Conservation (phyloP, 371 early-diverging fungal genomes). For the Nosema muscidifuracis region DNA sequence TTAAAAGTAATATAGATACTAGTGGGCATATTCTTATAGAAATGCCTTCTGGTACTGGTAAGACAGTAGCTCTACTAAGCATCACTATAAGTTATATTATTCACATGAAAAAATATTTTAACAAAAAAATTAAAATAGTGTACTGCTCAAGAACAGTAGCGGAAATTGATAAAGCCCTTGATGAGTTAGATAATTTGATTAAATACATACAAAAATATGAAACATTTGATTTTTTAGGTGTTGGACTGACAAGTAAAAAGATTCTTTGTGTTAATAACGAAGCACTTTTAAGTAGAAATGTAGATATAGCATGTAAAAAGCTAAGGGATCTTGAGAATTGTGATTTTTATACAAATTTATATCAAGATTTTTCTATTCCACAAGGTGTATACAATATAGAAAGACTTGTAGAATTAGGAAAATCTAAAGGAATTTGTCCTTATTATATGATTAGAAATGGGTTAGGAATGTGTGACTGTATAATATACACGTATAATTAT, state of each 20-base stretch:
- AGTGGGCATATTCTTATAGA: constrained; percentile 88
- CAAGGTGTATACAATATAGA: constrained; percentile 88
- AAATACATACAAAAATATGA: constrained; percentile 67
- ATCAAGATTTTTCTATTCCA: constrained; percentile 68
- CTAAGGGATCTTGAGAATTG: constrained; percentile 24
- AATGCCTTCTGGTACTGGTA: constrained; percentile 99
- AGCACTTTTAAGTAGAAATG: constrained; percentile 58
- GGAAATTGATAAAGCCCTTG: constrained; percentile 95
- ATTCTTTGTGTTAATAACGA: constrained; percentile 86
- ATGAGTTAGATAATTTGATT: constrained; percentile 82
- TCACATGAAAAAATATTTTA: constrained; percentile 42
- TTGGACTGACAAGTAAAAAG: constrained; percentile 84
- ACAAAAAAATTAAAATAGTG: constrained; percentile 68
- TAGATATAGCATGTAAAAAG: constrained; percentile 41
- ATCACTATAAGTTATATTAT: constrained; percentile 80
- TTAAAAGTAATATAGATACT: constrained; percentile 80
- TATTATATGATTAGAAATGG: constrained; percentile 82
- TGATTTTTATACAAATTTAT: constrained; percentile 65
- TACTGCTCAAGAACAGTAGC: constrained; percentile 93
- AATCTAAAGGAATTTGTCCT: constrained; percentile 74
- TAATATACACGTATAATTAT: constrained; percentile 96
- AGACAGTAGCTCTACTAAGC: constrained; percentile 88
- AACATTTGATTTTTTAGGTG: constrained; percentile 74
- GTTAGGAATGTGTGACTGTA: constrained; percentile 80
- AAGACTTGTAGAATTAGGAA: constrained; percentile 74